These are phyloP conservation scores for Blastobotrys aristatus DNA, from an alignment of 1,139 yeast genomes.

Conservation along the genomic window DNA sequence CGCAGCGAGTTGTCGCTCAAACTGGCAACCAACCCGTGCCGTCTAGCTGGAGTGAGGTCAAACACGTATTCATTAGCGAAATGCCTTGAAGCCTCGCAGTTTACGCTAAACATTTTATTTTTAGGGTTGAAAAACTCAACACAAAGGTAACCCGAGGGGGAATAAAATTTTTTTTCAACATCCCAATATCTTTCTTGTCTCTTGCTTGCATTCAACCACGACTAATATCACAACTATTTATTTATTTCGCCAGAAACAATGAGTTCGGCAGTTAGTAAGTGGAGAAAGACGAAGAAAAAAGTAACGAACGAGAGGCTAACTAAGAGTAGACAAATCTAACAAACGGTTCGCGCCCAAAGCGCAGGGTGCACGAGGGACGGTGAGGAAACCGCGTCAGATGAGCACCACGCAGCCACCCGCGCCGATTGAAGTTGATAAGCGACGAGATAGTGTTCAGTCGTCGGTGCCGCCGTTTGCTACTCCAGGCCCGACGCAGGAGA, in stretches of 20 bases:
- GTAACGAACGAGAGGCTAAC: conserved; percentile 10
- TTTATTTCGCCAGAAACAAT: conserved; percentile 17
- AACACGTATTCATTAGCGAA: conserved; percentile 49
- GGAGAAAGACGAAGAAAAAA: not conserved
- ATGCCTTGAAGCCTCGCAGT: conserved; percentile 14
- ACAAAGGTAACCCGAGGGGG: not conserved
- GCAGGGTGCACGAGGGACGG: conserved; percentile 19
- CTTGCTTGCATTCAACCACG: no score
- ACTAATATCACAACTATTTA: not conserved
- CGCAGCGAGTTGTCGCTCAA: conserved; percentile 47
- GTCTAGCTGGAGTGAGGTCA: conserved; percentile 36
- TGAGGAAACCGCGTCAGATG: conserved; percentile 22
- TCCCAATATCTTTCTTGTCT: no score
- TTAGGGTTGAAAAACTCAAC: not conserved
- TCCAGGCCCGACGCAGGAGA: no score
- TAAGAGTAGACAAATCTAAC: conserved; percentile 22
- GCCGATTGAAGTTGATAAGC: no score
- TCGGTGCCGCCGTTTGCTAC: no score
- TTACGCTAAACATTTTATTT: not conserved
- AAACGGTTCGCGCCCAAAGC: conserved; percentile 34
- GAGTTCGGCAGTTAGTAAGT: conserved; percentile 36
- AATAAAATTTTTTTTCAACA: not conserved
- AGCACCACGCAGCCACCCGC: conserved; percentile 7
- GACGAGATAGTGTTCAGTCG: no score
- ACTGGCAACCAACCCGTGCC: conserved; percentile 43